Evolutionary conservation across 169 alveolate genomes (phyloP), one percentile per base, ranked within the genome.

Genomic region (Cyclospora cayetanensis): DNA sequence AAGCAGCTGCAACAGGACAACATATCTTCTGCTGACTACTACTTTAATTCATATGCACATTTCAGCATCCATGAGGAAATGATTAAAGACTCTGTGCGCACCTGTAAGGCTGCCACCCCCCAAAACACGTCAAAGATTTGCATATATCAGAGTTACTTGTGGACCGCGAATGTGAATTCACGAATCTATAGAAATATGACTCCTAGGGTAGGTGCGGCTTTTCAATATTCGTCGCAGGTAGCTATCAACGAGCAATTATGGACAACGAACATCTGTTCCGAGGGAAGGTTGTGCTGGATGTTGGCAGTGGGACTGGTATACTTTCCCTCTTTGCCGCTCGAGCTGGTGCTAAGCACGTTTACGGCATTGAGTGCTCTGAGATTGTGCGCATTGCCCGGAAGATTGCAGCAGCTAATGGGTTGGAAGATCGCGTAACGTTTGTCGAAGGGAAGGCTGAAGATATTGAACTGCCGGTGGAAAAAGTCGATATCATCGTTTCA

Each of bases 251-350:
- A 41, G 99, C 99, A 3, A 98, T 99, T 37, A 79, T 97, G 94
- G 93, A 96, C 72, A 99, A 98, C 94, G 95, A 95, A 27, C 98
- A 97, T 76, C 94, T 98, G 55, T 98, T 99, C 94, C 95, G 97
- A 88, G 99, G 96, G 89, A 98, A 98, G 94, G 95, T 98, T 18
- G 99, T 99, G 5, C 93, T 99, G 35, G 99, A 99, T 94, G 97
- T 99, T 5, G 99, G 99, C 20, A 96, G 99, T 79, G 99, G 99
- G 5, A 99, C 99, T 9, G 99, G 99, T 15, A 98, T 99, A 55
- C 95, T 99, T 39, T 95, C 98, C 29, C 96, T 98, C 83, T 99
- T 99, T 94, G 99, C 99, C 43, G 99, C 99, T 22, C 92, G 93
- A 85, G 99, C 99, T 0, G 99, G 99, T 34, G 99, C 99, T 0